Percentiles rank a stretch among this genome's conserved stretches.
These are phyloP conservation scores for Zasmidium cellare DNA, from an alignment of 2,329 filamentous ascomycete species.

Conservation along the genomic window DNA sequence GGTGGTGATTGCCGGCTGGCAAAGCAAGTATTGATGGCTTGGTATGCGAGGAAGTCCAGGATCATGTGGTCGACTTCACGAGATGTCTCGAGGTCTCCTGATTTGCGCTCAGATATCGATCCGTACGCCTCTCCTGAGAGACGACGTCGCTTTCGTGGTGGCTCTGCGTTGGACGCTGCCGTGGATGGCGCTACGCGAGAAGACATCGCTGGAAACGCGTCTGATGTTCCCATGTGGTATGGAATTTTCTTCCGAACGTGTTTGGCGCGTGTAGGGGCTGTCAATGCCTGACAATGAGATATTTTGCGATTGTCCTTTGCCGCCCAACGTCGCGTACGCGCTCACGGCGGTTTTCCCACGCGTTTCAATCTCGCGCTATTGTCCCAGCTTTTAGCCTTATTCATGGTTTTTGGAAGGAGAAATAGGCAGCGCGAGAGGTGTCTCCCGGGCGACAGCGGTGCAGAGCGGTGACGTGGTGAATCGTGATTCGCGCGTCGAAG, in stretches of 20 bases:
- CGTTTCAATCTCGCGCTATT: conserved; percentile 8
- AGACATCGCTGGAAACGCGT: background rate
- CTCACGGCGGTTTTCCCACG: conserved; percentile 13
- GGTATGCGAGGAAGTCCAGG: conserved; percentile 56
- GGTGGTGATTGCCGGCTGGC: conserved; percentile 20
- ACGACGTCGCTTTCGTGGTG: conserved; percentile 13
- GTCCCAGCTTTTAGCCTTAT: background rate
- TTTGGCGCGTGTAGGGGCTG: background rate
- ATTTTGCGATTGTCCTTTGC: conserved; percentile 1
- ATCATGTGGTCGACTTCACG: conserved; percentile 56
- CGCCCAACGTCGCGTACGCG: conserved; percentile 2
- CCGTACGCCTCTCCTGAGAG: conserved; percentile 8
- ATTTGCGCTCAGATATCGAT: conserved; percentile 16
- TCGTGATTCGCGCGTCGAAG: conserved; percentile 1
- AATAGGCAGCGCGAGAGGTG: background rate
- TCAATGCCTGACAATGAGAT: background rate
- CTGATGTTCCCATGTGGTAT: background rate
- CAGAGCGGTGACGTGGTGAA: background rate
- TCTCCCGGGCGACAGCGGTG: background rate
- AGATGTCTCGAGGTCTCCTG: conserved; percentile 36
- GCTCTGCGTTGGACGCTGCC: background rate
- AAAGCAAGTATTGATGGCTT: conserved; percentile 46
- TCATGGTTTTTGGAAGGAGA: background rate
- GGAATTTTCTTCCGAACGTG: background rate
- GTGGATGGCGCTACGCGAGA: background rate